phyloP scores from a whole-genome alignment of 768 basidiomycete genomes.

The Mycena latifolia region DNA sequence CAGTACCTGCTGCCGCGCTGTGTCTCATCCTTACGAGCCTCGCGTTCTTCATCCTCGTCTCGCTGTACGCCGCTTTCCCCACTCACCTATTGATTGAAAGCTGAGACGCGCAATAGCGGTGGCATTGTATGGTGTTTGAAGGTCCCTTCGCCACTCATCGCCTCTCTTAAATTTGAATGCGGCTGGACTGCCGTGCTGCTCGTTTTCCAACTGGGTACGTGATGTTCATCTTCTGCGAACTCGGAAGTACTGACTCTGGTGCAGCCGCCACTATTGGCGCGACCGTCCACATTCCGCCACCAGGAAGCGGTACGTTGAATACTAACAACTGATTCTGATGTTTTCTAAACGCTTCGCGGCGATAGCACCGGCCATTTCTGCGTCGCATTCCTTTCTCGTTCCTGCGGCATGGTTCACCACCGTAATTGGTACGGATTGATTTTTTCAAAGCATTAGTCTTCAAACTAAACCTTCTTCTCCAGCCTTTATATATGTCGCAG shows the following conservation, averaged over 20 bases:
- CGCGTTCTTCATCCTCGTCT: conserved; percentile 16
- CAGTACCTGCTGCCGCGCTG: conserved; percentile 27
- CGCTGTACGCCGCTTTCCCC: conserved; percentile 9
- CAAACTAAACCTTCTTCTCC: background rate
- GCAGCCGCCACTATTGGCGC: conserved; percentile 30
- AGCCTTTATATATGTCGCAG: conserved; percentile 21
- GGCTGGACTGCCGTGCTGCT: conserved; percentile 22
- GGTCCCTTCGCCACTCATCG: conserved; percentile 24
- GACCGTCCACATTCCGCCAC: conserved; percentile 19
- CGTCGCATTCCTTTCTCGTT: conserved; percentile 28
- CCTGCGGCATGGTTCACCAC: conserved; percentile 30
- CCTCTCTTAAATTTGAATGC: conserved; percentile 31
- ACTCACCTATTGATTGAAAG: background rate
- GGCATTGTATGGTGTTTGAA: conserved; percentile 27
- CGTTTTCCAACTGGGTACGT: conserved; percentile 23
- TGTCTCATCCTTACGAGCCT: conserved; percentile 32
- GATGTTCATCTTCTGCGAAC: background rate
- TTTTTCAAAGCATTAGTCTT: background rate
- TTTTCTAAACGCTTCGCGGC: background rate
- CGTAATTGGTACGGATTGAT: conserved; percentile 8
- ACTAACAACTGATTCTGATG: background rate
- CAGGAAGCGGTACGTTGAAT: conserved; percentile 15
- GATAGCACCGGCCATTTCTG: conserved; percentile 14
- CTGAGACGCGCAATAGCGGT: conserved; percentile 20
- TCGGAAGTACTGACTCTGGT: background rate